Conservation (phyloP, 768 basidiomycete species). For the Tephrocybe rancida region DNA sequence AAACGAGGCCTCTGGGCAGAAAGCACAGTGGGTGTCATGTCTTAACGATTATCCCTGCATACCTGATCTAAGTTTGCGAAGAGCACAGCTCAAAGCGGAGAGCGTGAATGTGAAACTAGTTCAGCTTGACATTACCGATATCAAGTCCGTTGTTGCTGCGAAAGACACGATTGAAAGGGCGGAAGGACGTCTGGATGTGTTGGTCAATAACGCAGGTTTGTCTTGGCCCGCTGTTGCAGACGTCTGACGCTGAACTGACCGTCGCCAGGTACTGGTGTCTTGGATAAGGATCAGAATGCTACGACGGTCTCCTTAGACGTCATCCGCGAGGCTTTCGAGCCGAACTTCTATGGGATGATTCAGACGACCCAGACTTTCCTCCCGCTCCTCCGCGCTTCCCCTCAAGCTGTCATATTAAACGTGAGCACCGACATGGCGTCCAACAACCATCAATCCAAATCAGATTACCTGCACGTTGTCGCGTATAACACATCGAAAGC, state of each 20-base stretch:
- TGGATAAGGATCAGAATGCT: constrained; percentile 36
- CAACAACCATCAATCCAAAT: constrained; percentile 35
- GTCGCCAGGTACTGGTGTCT: constrained; percentile 25
- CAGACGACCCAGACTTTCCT: constrained; percentile 44
- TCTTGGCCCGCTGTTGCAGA: not conserved
- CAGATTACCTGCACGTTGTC: constrained; percentile 32
- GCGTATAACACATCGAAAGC: constrained; percentile 75
- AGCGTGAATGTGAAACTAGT: constrained; percentile 31
- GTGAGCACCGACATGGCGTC: constrained; percentile 49
- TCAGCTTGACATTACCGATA: constrained; percentile 41
- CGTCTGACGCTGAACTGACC: not conserved
- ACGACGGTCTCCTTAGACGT: constrained; percentile 32
- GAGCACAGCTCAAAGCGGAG: constrained; percentile 20
- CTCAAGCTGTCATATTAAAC: constrained; percentile 41
- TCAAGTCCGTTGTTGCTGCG: constrained; percentile 34
- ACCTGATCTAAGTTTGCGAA: constrained; percentile 2
- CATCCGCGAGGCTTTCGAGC: constrained; percentile 38
- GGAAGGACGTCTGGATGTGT: constrained; percentile 44
- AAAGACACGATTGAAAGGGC: constrained; percentile 35
- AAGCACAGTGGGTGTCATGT: constrained; percentile 36
- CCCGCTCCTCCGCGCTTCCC: constrained; percentile 38
- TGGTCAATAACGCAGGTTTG: constrained; percentile 49
- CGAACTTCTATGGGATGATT: constrained; percentile 46
- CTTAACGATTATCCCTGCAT: not conserved
- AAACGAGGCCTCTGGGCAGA: constrained; percentile 38